These are phyloP conservation scores for Ceratocystis huliohia DNA, from an alignment of 2,329 filamentous ascomycete genomes.

Conservation along the genomic window DNA sequence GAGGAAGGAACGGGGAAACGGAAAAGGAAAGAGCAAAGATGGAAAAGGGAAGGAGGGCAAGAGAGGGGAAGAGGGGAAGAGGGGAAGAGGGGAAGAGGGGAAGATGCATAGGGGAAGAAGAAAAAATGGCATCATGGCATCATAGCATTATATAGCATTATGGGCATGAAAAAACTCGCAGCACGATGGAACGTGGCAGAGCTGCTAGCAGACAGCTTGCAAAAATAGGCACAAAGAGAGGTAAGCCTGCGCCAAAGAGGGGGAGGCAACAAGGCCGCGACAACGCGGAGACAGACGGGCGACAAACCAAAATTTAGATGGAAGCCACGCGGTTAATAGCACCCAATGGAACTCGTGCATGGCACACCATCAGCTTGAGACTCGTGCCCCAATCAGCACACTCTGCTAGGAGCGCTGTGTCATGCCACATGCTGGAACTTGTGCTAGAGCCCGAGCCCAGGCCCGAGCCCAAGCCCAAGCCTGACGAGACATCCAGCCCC, in stretches of 20 bases:
- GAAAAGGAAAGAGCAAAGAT: not conserved
- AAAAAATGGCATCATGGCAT: not conserved
- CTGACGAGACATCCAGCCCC: not conserved
- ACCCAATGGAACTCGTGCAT: constrained; percentile 63
- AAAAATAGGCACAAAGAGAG: not conserved
- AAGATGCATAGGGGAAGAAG: not conserved
- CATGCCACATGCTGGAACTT: constrained; percentile 57
- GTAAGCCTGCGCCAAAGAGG: not conserved
- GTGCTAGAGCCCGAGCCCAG: not conserved
- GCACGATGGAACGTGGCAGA: not conserved
- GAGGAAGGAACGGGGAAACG: not conserved
- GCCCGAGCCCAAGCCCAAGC: constrained; percentile 30
- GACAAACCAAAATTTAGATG: constrained; percentile 10
- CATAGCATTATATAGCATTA: not conserved
- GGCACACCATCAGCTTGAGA: constrained; percentile 81
- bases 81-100: not conserved
- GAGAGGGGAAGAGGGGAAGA: not conserved
- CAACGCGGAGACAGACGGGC: not conserved
- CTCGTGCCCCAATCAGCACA: constrained; percentile 79
- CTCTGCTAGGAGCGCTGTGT: constrained; percentile 62
- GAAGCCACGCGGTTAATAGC: constrained; percentile 17
- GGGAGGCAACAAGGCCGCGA: not conserved
- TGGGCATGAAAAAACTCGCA: not conserved
- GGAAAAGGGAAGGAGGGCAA: not conserved
- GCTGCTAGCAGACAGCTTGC: not conserved